Percentiles rank a stretch among this genome's conserved stretches.
phyloP scores from a whole-genome alignment of 2,329 filamentous ascomycete species.

The Venturia nashicola region DNA sequence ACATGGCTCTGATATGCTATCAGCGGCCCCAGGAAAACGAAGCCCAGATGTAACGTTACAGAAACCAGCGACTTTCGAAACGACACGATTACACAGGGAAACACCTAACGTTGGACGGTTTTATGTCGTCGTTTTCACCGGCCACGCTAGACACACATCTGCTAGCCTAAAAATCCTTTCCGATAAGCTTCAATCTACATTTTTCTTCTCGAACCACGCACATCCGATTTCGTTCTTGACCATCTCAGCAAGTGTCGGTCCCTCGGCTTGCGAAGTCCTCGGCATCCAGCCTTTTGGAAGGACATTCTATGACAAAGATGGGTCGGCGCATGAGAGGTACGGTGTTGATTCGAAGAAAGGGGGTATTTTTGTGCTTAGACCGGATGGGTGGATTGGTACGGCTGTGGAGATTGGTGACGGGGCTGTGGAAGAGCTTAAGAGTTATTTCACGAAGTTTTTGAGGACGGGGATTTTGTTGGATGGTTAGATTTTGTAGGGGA shows the following conservation, averaged over 20 bases:
- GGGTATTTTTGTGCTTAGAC: slow-evolving; percentile 20
- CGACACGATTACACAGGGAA: slow-evolving; percentile 31
- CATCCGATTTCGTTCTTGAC: slow-evolving; percentile 17
- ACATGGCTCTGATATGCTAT: not conserved
- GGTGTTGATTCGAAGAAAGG: slow-evolving; percentile 16
- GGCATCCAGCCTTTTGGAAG: slow-evolving; percentile 21
- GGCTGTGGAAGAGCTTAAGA: slow-evolving; percentile 13
- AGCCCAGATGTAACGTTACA: slow-evolving; percentile 34
- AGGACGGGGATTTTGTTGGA: not conserved
- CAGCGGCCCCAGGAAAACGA: slow-evolving; percentile 28
- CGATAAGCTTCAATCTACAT: not conserved
- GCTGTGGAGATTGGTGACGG: slow-evolving; percentile 12
- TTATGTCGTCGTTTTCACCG: slow-evolving; percentile 30
- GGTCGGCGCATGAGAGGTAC: slow-evolving; percentile 22
- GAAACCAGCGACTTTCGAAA: slow-evolving; percentile 33
- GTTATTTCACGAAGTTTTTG: slow-evolving; percentile 17
- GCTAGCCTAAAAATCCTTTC: slow-evolving; percentile 13
- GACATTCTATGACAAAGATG: slow-evolving; percentile 23
- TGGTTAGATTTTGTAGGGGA: no score
- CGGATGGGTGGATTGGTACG: slow-evolving; percentile 22
- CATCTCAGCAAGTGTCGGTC: slow-evolving; percentile 16
- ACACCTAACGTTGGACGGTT: slow-evolving; percentile 32
- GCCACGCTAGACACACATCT: slow-evolving; percentile 16
- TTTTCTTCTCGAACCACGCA: slow-evolving; percentile 13
- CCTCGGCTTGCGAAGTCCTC: slow-evolving; percentile 20